A percentile compares a stretch with the other conserved stretches of the same genome.
Conservation (phyloP, 2,329 filamentous ascomycete species). For the Fusarium newnesense region DNA sequence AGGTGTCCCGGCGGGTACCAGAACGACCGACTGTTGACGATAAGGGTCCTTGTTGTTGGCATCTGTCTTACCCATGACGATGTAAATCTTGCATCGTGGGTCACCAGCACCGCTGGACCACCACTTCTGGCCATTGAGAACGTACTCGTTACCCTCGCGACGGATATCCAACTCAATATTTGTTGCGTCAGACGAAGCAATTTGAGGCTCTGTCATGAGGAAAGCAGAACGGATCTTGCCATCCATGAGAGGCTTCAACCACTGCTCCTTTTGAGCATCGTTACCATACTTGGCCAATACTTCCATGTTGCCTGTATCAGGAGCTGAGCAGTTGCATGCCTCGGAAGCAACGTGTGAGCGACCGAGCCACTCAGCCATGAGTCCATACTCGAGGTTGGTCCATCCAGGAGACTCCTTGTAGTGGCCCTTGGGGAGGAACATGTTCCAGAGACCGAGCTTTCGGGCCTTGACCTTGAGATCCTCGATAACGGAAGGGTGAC, state of each 20-base stretch:
- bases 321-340: constrained; percentile 89
- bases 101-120: constrained; percentile 98
- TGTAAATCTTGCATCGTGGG: constrained; percentile 89
- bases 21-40: constrained; percentile 90
- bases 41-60: constrained; percentile 80
- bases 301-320: constrained; percentile 96
- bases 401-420: constrained; percentile 96
- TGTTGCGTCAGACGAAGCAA: constrained; percentile 89
- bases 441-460: constrained; percentile 92
- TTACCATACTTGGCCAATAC: constrained; percentile 92
- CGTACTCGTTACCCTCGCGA: constrained; percentile 86
- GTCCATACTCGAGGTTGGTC: constrained; percentile 93
- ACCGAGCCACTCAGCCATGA: constrained; percentile 97
- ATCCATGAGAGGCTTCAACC: constrained; percentile 83
- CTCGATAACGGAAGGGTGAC: constrained; percentile 84
- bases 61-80: constrained; percentile 96
- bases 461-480: constrained; percentile 87
- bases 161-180: constrained; percentile 89
- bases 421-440: constrained; percentile 95
- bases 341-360: constrained; percentile 85
- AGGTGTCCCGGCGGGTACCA: constrained; percentile 82
- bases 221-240: constrained; percentile 91
- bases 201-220: constrained; percentile 91
- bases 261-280: constrained; percentile 83
- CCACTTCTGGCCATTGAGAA: constrained; percentile 98